These are phyloP conservation scores for Tolypocladium nubicola DNA, from an alignment of 2,329 filamentous ascomycete species.

Conservation along the genomic window DNA sequence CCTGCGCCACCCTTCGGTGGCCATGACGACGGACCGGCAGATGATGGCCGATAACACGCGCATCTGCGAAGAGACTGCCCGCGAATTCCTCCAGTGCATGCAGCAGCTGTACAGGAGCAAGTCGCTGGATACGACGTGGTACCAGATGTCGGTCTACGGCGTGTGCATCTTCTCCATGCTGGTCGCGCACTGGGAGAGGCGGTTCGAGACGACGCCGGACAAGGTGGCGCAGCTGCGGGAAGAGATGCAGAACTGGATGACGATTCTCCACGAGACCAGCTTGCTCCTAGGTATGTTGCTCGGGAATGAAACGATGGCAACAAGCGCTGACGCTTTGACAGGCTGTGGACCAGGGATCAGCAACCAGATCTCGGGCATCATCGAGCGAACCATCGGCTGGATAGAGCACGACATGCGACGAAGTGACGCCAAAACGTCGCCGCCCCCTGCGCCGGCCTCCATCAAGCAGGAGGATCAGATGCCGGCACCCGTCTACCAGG, in stretches of 20 bases:
- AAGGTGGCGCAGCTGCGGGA: constrained; percentile 50
- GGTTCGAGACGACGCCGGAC: constrained; percentile 44
- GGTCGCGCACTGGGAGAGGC: constrained; percentile 57
- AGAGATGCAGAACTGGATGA: constrained; percentile 62
- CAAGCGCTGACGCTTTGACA: constrained; percentile 14
- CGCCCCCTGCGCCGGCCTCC: constrained; percentile 8
- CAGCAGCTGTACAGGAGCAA: constrained; percentile 51
- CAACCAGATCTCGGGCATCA: constrained; percentile 34
- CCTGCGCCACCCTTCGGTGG: constrained; percentile 51
- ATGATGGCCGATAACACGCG: constrained; percentile 52
- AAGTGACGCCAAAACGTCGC: constrained; percentile 14
- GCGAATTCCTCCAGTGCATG: constrained; percentile 51
- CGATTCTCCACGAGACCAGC: constrained; percentile 56
- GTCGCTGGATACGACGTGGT: constrained; percentile 69
- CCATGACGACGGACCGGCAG: constrained; percentile 40
- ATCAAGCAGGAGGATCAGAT: constrained; percentile 29
- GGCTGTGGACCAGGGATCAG: constrained; percentile 33
- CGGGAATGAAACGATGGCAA: neutral
- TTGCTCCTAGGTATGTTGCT: constrained; percentile 47
- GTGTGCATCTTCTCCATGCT: constrained; percentile 64
- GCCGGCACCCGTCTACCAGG: constrained; percentile 5
- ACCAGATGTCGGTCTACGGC: constrained; percentile 60
- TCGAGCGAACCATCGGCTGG: constrained; percentile 39
- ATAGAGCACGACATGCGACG: constrained; percentile 39
- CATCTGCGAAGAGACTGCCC: constrained; percentile 56